Conservation (phyloP, 2,329 filamentous ascomycete genomes). For the Blumeria graminis region DNA sequence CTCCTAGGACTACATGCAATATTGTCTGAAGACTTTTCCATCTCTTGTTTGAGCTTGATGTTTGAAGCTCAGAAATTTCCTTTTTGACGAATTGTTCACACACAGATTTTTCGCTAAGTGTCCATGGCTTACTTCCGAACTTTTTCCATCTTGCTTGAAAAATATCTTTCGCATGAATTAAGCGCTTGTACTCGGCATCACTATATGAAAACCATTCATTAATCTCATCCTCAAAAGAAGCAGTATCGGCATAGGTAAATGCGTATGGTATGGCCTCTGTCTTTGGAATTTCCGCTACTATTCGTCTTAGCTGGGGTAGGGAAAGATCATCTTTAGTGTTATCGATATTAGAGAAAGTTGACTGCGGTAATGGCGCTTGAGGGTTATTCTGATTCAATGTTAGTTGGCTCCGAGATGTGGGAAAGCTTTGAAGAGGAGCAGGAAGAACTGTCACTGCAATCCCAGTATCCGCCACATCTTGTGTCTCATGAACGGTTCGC, state of each 20-base stretch:
- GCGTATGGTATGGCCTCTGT: constrained; percentile 55
- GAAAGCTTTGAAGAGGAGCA: constrained; percentile 7
- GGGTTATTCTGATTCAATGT: constrained; percentile 15
- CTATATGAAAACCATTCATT: constrained; percentile 97
- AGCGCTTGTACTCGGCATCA: constrained; percentile 58
- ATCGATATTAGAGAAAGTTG: constrained; percentile 12
- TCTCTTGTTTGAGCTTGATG: constrained; percentile 24
- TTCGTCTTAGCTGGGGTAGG: constrained; percentile 44
- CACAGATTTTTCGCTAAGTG: constrained; percentile 32
- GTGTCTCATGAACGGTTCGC: constrained; percentile 4
- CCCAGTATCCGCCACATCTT: constrained; percentile 21
- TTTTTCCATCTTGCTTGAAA: constrained; percentile 57
- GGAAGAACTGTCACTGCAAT: constrained; percentile 16
- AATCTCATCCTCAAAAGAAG: constrained; percentile 61
- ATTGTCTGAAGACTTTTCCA: constrained; percentile 30
- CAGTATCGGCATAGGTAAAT: constrained; percentile 54
- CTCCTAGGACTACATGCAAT: constrained; percentile 38
- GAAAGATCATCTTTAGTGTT: constrained; percentile 46
- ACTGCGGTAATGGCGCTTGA: constrained; percentile 16
- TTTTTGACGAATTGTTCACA: constrained; percentile 31
- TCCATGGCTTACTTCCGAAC: constrained; percentile 33
- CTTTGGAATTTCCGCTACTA: constrained; percentile 51
- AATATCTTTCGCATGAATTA: constrained; percentile 48
- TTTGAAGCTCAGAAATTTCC: constrained; percentile 23
- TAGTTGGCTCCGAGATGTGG: constrained; percentile 14